A percentile compares a stretch with the other conserved stretches of the same genome.
Evolutionary conservation across 106 monocot genomes (phyloP).

Genomic region (Agapanthus africanus): DNA sequence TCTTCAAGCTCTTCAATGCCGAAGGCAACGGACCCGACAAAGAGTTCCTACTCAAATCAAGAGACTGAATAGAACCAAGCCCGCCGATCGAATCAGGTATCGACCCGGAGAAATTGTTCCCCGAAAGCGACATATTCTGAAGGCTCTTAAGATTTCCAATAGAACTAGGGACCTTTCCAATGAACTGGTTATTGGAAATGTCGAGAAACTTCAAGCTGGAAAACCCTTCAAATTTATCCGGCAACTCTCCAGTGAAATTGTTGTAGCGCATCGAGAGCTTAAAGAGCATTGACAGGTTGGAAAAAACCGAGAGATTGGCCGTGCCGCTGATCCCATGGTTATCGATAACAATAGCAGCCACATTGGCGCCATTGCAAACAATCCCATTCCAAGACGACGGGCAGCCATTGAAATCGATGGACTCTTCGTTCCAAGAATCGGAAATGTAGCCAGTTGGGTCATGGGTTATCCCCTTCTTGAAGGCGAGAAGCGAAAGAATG

Average conservation of each 20-base stretch:
- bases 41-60: conserved; percentile 72
- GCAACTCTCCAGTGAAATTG: conserved; percentile 55
- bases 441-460: conserved; percentile 80
- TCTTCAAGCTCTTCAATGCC: conserved; percentile 4
- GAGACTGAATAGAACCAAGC: conserved; percentile 48
- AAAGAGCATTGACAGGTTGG: conserved; percentile 57
- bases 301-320: conserved; percentile 44
- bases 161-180: conserved; percentile 42
- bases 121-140: conserved; percentile 66
- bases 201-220: conserved; percentile 63
- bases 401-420: conserved; percentile 91
- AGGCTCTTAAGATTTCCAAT: conserved; percentile 58
- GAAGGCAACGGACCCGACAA: conserved; percentile 42
- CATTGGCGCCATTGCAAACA: conserved; percentile 59
- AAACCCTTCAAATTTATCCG: conserved; percentile 34
- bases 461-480: conserved; percentile 76
- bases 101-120: conserved; percentile 76
- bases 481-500: conserved; percentile 68
- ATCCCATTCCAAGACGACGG: conserved; percentile 95
- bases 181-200: conserved; percentile 73
- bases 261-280: conserved; percentile 76
- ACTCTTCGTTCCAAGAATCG: conserved; percentile 93
- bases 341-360: conserved; percentile 73
- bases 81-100: conserved; percentile 66
- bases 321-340: conserved; percentile 42